A percentile compares a stretch with the other conserved stretches of the same genome.
Evolutionary conservation across 305 asterid genomes (phyloP).

Genomic region (Lippia alba): DNA sequence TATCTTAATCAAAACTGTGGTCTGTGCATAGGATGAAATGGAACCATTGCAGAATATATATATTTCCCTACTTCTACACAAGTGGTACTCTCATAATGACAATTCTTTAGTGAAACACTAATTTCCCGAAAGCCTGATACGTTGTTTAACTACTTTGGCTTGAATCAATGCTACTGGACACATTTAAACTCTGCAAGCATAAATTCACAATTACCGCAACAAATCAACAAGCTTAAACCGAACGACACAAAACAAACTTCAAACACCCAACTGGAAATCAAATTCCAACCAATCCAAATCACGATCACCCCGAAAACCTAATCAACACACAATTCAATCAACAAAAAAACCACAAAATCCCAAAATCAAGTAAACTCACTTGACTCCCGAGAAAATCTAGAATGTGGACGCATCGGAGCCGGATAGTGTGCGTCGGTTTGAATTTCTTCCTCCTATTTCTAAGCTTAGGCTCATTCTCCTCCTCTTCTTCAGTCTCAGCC

Average conservation of each 20-base stretch:
- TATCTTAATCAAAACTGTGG: too few relatives aligned
- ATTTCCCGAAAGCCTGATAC: too few relatives aligned
- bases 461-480: slow-evolving; percentile 83
- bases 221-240: too few relatives aligned
- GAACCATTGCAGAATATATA: too few relatives aligned
- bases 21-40: too few relatives aligned
- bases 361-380: slow-evolving; percentile 40
- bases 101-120: too few relatives aligned
- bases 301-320: slow-evolving; percentile 18
- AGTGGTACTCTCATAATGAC: too few relatives aligned
- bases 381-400: slow-evolving; percentile 96
- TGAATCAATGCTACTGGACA: too few relatives aligned
- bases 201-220: not conserved
- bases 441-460: too few relatives aligned
- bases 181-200: too few relatives aligned
- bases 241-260: slow-evolving; percentile 1
- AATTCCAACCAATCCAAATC: slow-evolving; percentile 27
- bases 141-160: too few relatives aligned
- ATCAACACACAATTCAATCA: slow-evolving; percentile 28
- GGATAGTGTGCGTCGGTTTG: slow-evolving; percentile 74
- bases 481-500: slow-evolving; percentile 50
- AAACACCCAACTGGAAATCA: slow-evolving; percentile 4
- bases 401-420: slow-evolving; percentile 90
- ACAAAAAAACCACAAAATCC: not conserved
- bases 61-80: too few relatives aligned